Base-by-base conservation (phyloP, 1,284 basidiomycete species). In the Puccinia triticina region DNA sequence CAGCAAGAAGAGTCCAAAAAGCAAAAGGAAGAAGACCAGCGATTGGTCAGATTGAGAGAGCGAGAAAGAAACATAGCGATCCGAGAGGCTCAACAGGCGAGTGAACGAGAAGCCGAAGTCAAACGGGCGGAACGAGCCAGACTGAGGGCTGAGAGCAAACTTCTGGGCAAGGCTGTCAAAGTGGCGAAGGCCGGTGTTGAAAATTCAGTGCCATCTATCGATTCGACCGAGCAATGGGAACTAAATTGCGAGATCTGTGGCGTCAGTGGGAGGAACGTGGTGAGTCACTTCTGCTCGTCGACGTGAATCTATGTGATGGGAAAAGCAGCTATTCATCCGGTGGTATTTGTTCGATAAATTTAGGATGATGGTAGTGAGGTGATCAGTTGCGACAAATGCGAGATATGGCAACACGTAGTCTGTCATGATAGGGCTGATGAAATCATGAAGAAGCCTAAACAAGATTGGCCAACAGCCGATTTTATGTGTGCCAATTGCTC, bases 351-450 rank as follows among this genome's bases (percentile, higher is more conserved):
- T 78, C 32, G 55, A 32, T 55, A 1, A 46, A 37, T 80, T 72
- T 43, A 81, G 79, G 71, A 81, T 74, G 79, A 81, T 74, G 79
- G 79, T n/a, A 74, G 71, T 50, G 79, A 81, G 50, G 79, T 81
- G 23, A 81, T 81, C 29, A 66, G 79, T 43, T 81, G 79, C 50
- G 79, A 81, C 29, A 66, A 74, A 23, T 81, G 79, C 48, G 79
- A 81, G 61, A 74, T 74, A 26, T 81, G 79, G 79, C 79, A 81
- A 40, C 79, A 81, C 48, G 43, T 81, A 18, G 71, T 71, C 2
- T 81, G 79, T 40, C 79, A 81, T 48, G 57, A 73, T 72, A 61
- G 59, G 14, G 79, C 79, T 53, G 79, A 81, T 66, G 50, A 81
- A 40, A 59, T 81, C 26, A 29, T 71, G 34, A 71, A 64, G 53